Evolutionary conservation across 2,329 filamentous ascomycete species (phyloP).

Genomic region (Ophiosphaerella narmari): DNA sequence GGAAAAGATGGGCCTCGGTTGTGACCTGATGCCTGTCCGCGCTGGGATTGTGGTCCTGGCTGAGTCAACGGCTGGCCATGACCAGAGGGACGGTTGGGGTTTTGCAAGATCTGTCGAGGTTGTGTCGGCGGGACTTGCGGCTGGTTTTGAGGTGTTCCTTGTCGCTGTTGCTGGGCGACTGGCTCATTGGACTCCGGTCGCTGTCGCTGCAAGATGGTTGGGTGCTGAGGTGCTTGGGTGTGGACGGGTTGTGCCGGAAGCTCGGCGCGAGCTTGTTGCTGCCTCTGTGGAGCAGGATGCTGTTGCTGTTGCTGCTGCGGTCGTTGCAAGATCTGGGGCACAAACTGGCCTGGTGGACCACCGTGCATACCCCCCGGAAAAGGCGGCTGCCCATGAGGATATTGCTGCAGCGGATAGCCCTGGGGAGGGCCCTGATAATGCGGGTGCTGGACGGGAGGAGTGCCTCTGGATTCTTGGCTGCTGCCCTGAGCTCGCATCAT

Average conservation of each 20-base stretch:
- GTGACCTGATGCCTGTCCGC: constrained; percentile 42
- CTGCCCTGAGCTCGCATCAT: constrained; percentile 77
- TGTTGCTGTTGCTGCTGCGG: constrained; percentile 49
- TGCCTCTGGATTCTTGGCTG: constrained; percentile 16
- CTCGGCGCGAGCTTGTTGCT: constrained; percentile 50
- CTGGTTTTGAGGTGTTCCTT: constrained; percentile 41
- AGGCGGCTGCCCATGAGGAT: constrained; percentile 34
- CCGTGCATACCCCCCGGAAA: constrained; percentile 45
- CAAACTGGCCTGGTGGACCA: constrained; percentile 51
- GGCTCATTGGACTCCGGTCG: constrained; percentile 29
- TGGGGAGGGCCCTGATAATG: constrained; percentile 5
- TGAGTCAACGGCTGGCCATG: constrained; percentile 48
- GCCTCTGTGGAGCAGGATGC: constrained; percentile 47
- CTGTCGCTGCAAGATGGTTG: constrained; percentile 44
- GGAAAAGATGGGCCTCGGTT: constrained; percentile 55
- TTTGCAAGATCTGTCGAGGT: constrained; percentile 79
- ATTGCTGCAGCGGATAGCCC: constrained; percentile 27
- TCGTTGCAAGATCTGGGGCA: constrained; percentile 55
- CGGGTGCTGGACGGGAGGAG: constrained; percentile 37
- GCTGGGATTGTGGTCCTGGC: constrained; percentile 28
- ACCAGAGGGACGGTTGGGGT: constrained; percentile 67
- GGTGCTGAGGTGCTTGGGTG: constrained; percentile 33
- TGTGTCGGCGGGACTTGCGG: constrained; percentile 47
- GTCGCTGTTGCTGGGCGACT: constrained; percentile 29
- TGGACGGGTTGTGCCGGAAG: constrained; percentile 48